These are phyloP conservation scores for Fraxinus platypoda DNA, from an alignment of 305 asterid genomes.

Conservation along the genomic window DNA sequence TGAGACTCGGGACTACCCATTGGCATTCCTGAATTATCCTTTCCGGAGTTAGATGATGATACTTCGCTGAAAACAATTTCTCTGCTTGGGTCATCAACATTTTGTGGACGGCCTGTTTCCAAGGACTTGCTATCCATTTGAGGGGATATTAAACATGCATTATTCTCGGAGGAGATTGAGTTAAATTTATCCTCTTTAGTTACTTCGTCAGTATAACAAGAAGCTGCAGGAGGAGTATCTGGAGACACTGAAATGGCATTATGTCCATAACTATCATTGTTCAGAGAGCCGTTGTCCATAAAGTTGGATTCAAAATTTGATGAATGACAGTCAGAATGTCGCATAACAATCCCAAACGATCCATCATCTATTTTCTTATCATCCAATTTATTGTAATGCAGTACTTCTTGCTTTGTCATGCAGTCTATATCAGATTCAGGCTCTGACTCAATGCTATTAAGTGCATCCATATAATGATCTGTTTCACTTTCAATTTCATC, in stretches of 20 bases:
- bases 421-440: background rate
- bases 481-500: background rate
- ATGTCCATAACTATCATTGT: background rate
- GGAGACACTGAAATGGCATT: background rate
- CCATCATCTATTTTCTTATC: background rate
- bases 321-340: background rate
- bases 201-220: background rate
- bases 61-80: background rate
- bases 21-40: background rate
- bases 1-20: slow-evolving; percentile 32
- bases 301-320: background rate
- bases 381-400: background rate
- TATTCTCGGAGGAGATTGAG: background rate
- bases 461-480: background rate
- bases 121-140: background rate
- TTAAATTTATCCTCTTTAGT: background rate
- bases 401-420: background rate
- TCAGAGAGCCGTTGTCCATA: background rate
- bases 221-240: background rate
- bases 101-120: background rate
- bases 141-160: background rate
- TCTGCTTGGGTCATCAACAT: background rate
- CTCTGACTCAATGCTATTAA: background rate
- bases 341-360: background rate
- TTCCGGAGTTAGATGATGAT: background rate